These are phyloP conservation scores for Schoenoplectus triqueter DNA, from an alignment of 202 grass and related monocot genomes.

Conservation along the genomic window DNA sequence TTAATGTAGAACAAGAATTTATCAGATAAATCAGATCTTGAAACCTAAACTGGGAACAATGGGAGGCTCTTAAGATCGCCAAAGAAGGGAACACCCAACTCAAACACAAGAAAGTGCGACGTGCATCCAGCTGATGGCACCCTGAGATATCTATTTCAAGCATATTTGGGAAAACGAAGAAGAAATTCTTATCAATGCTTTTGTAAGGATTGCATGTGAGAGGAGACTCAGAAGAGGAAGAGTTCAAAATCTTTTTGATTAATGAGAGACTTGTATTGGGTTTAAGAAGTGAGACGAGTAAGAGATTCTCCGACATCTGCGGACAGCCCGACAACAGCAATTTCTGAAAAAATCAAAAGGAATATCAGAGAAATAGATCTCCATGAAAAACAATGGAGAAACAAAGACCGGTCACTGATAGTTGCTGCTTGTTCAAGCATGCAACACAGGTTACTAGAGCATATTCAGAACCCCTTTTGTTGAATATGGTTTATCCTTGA, in stretches of 20 bases:
- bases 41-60: slow-evolving; percentile 60
- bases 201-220: slow-evolving; percentile 27
- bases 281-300: slow-evolving; percentile 62
- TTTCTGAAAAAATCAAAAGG: slow-evolving; percentile 57
- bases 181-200: slow-evolving; percentile 40
- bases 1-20: slow-evolving; percentile 48
- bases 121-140: slow-evolving; percentile 69
- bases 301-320: slow-evolving; percentile 61
- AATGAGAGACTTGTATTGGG: slow-evolving; percentile 51
- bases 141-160: slow-evolving; percentile 67
- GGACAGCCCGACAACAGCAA: slow-evolving; percentile 69
- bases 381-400: slow-evolving; percentile 6
- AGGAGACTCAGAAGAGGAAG: neutral
- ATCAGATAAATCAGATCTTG: slow-evolving; percentile 63
- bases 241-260: slow-evolving; percentile 53
- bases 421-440: neutral
- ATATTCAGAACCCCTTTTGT: slow-evolving; percentile 28
- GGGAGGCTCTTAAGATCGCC: slow-evolving; percentile 58
- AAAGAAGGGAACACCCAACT: slow-evolving; percentile 62
- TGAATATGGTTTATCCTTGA: slow-evolving; percentile 22
- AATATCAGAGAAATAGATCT: slow-evolving; percentile 27
- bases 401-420: slow-evolving; percentile 30
- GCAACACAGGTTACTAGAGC: neutral
- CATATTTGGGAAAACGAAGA: slow-evolving; percentile 49
- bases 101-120: slow-evolving; percentile 48